These are phyloP conservation scores for Cardamine chenopodiifolia DNA, from an alignment of 345 rosid species.

Conservation along the genomic window DNA sequence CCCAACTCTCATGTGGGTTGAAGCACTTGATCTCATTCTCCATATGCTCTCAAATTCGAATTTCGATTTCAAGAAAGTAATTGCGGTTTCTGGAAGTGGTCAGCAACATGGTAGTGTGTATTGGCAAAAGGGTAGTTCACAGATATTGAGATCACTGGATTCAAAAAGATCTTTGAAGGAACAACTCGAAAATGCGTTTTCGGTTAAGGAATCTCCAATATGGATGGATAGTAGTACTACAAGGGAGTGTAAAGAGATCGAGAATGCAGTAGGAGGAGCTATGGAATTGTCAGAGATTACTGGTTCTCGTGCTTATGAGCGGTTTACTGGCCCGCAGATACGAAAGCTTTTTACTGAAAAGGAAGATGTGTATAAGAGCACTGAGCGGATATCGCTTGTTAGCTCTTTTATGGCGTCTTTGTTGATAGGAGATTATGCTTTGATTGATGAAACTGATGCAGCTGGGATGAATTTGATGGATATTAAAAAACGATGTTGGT, in stretches of 20 bases:
- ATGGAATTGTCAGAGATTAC: constrained; percentile 70
- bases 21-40: constrained; percentile 85
- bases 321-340: constrained; percentile 92
- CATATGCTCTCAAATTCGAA: constrained; percentile 54
- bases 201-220: constrained; percentile 74
- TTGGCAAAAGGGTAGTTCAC: constrained; percentile 72
- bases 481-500: constrained; percentile 68
- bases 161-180: constrained; percentile 55
- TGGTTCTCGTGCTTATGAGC: constrained; percentile 76
- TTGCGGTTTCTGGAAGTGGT: constrained; percentile 92
- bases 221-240: constrained; percentile 99
- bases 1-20: constrained; percentile 98
- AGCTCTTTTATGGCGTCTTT: constrained; percentile 94
- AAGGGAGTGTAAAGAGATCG: constrained; percentile 79
- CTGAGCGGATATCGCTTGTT: constrained; percentile 89
- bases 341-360: constrained; percentile 60
- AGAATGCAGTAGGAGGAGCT: constrained; percentile 86
- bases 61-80: constrained; percentile 67
- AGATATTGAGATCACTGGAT: constrained; percentile 59
- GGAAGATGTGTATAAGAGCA: constrained; percentile 53
- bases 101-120: constrained; percentile 99
- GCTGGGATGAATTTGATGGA: constrained; percentile 99
- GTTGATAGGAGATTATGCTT: constrained; percentile 72
- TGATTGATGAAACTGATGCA: constrained; percentile 84
- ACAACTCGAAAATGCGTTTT: constrained; percentile 67